These are phyloP conservation scores for Claviceps arundinis DNA, from an alignment of 2,329 filamentous ascomycete genomes.

Conservation along the genomic window DNA sequence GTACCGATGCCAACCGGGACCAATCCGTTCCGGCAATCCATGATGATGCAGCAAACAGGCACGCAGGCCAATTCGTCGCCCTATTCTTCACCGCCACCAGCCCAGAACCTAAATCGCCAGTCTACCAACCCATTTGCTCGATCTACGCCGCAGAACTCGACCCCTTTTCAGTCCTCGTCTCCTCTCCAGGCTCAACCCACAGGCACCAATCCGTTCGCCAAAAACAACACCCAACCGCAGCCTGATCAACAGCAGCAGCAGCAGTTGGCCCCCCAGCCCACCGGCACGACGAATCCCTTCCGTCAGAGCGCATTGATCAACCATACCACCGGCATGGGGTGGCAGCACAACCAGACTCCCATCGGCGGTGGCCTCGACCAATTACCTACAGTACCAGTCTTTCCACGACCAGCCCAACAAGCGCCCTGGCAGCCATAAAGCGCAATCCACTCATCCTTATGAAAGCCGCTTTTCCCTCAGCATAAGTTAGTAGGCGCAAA, in stretches of 20 bases:
- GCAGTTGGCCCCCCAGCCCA: constrained; percentile 56
- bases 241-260: constrained; percentile 20
- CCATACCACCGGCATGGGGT: constrained; percentile 74
- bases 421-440: constrained; percentile 42
- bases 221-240: constrained; percentile 22
- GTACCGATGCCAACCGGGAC: constrained; percentile 38
- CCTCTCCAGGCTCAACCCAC: constrained; percentile 37
- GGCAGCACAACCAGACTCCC: constrained; percentile 67
- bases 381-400: constrained; percentile 67
- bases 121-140: constrained; percentile 85
- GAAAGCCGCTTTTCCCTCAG: no score
- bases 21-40: constrained; percentile 90
- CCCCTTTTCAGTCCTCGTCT: constrained; percentile 17
- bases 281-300: constrained; percentile 89
- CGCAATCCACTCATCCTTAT: neutral
- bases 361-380: constrained; percentile 75
- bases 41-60: constrained; percentile 53
- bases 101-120: constrained; percentile 38
- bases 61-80: constrained; percentile 12
- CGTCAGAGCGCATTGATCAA: constrained; percentile 83
- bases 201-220: constrained; percentile 47
- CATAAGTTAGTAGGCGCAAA: no score
- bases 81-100: constrained; percentile 30
- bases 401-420: constrained; percentile 63
- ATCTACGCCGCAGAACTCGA: constrained; percentile 30